Conservation (phyloP, 2,329 filamentous ascomycete genomes). For the Apiospora malaysiana region DNA sequence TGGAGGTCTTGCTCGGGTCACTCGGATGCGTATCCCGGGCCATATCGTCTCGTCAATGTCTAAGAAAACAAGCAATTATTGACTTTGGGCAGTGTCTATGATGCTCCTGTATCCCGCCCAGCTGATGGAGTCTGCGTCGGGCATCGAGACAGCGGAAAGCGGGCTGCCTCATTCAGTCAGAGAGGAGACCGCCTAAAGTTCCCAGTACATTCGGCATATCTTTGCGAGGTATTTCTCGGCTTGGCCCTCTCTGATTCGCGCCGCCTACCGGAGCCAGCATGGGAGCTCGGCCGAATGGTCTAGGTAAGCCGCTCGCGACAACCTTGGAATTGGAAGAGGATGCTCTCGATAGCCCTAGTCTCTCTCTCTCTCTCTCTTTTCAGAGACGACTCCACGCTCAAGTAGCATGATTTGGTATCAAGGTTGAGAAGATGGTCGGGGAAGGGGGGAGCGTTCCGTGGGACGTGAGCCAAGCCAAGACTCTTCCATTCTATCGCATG, state of each 20-base stretch:
- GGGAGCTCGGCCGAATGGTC: background rate
- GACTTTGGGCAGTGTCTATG: background rate
- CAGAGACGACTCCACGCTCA: no score
- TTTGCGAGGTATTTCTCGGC: background rate
- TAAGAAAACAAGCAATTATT: slow-evolving; percentile 16
- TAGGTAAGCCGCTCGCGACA: background rate
- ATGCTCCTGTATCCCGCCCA: background rate
- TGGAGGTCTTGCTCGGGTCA: background rate
- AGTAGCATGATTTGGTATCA: background rate
- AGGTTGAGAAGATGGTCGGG: background rate
- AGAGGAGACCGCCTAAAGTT: background rate
- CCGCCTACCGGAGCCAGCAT: background rate
- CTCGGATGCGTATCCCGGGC: background rate
- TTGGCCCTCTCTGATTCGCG: background rate
- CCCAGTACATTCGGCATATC: background rate
- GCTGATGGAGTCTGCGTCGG: background rate
- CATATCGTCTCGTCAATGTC: background rate
- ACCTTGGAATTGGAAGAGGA: no score
- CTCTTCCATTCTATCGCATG: background rate
- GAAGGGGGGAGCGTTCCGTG: background rate
- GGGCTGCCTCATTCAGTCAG: background rate
- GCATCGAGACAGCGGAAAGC: background rate
- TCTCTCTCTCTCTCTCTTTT: no score
- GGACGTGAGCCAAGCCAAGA: background rate
- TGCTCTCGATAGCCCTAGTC: no score